These are phyloP conservation scores for Psidium friedrichsthalianum DNA, from an alignment of 345 rosid species.

Conservation along the genomic window DNA sequence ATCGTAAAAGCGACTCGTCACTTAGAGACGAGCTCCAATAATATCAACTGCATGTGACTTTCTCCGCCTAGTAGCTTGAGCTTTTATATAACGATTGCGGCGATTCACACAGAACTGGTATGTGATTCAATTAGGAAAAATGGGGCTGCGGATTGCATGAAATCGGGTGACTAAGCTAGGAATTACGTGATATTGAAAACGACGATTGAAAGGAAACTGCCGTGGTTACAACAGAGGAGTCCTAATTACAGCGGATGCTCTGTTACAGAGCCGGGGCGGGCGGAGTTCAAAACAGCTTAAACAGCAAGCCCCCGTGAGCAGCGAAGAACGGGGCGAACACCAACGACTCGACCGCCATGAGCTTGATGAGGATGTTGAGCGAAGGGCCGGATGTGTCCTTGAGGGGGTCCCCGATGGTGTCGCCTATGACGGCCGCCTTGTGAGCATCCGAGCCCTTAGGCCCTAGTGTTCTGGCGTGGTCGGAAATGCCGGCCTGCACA, in stretches of 20 bases:
- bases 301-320: constrained; percentile 48
- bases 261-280: neutral
- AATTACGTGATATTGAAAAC: neutral
- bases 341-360: constrained; percentile 64
- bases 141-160: neutral
- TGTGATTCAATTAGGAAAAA: neutral
- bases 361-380: constrained; percentile 65
- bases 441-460: constrained; percentile 67
- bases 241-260: neutral
- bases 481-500: constrained; percentile 44
- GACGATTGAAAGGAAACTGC: neutral
- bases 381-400: constrained; percentile 73
- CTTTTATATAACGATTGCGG: neutral
- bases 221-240: neutral
- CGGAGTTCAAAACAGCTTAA: constrained; percentile 31
- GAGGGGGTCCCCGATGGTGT: constrained; percentile 64
- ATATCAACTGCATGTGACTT: neutral
- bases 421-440: constrained; percentile 69
- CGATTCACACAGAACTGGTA: neutral
- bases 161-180: neutral
- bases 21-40: no score
- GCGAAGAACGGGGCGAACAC: constrained; percentile 79
- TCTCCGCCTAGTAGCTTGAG: neutral
- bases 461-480: constrained; percentile 46
- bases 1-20: no score